Percentiles rank a stretch among this genome's conserved stretches.
phyloP scores from a whole-genome alignment of 495 filamentous ascomycete species.

The Penicillium psychrofluorescens region DNA sequence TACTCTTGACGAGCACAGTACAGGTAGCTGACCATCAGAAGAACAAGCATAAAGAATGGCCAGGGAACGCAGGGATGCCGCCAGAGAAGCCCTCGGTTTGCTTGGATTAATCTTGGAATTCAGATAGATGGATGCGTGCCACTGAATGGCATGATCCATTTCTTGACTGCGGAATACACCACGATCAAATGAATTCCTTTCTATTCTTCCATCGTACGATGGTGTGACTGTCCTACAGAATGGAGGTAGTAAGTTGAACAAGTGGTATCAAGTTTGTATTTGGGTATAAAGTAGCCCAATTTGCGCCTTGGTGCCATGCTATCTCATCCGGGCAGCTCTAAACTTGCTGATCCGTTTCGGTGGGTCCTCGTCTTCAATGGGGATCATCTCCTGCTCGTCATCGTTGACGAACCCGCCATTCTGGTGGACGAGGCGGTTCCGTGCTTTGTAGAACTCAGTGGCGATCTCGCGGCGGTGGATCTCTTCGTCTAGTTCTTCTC shows the following conservation, averaged over 20 bases:
- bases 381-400: conserved; percentile 50
- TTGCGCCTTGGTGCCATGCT: background rate
- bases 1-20: conserved; percentile 14
- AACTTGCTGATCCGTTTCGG: conserved; percentile 79
- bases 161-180: background rate
- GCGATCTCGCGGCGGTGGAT: conserved; percentile 70
- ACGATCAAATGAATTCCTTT: background rate
- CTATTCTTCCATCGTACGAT: background rate
- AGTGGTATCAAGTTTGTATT: background rate
- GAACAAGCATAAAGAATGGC: background rate
- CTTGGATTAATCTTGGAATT: conserved; percentile 12
- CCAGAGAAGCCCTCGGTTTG: conserved; percentile 14
- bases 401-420: conserved; percentile 66
- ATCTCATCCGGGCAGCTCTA: conserved; percentile 70
- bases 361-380: conserved; percentile 53
- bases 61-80: conserved; percentile 8
- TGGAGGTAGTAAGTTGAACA: background rate
- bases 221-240: background rate
- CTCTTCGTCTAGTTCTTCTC: conserved; percentile 67
- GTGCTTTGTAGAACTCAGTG: conserved; percentile 69
- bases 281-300: too few species aligned
- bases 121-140: conserved; percentile 5
- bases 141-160: conserved; percentile 10
- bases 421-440: conserved; percentile 70
- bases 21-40: background rate